Percentiles rank a stretch among this genome's conserved stretches.
Evolutionary conservation across 805 yeast species (phyloP).

Genomic region (Torulaspora franciscae): DNA sequence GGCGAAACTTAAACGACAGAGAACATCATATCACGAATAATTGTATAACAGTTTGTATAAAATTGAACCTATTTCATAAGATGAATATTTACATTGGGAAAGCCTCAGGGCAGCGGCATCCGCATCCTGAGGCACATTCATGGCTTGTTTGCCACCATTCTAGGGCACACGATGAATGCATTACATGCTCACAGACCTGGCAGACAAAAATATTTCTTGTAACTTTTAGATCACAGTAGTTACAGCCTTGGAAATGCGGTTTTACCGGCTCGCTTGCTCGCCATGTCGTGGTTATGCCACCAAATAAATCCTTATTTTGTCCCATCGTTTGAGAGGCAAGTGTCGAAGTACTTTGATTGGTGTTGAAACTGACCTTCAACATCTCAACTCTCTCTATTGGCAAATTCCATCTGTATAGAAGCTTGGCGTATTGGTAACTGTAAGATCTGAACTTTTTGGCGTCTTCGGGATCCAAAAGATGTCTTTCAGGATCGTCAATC

Average conservation of each 20-base stretch:
- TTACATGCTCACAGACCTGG: constrained; percentile 66
- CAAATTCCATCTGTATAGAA: constrained; percentile 78
- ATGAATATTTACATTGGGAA: constrained; percentile 16
- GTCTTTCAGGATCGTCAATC: constrained; percentile 15
- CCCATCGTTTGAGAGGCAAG: constrained; percentile 3
- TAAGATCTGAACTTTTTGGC: constrained; percentile 31
- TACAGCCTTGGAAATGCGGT: constrained; percentile 45
- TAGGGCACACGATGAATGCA: constrained; percentile 74
- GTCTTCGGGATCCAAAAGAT: constrained; percentile 26
- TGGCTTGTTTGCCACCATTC: constrained; percentile 64
- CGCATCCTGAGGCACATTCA: constrained; percentile 84
- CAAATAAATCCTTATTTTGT: constrained; percentile 10
- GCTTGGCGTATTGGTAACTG: constrained; percentile 72
- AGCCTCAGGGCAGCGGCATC: constrained; percentile 57
- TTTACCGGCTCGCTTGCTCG: constrained; percentile 5
- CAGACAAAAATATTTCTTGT: constrained; percentile 62
- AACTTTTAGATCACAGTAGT: constrained; percentile 58
- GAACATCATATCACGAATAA: neutral
- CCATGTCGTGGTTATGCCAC: constrained; percentile 23
- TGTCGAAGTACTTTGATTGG: constrained; percentile 3
- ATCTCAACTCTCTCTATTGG: constrained; percentile 76
- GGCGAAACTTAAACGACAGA: neutral
- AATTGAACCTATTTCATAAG: neutral
- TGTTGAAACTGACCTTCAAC: constrained; percentile 46
- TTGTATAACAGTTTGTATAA: neutral